Conservation (phyloP, 495 filamentous ascomycete species). For the Daldinia bambusicola region DNA sequence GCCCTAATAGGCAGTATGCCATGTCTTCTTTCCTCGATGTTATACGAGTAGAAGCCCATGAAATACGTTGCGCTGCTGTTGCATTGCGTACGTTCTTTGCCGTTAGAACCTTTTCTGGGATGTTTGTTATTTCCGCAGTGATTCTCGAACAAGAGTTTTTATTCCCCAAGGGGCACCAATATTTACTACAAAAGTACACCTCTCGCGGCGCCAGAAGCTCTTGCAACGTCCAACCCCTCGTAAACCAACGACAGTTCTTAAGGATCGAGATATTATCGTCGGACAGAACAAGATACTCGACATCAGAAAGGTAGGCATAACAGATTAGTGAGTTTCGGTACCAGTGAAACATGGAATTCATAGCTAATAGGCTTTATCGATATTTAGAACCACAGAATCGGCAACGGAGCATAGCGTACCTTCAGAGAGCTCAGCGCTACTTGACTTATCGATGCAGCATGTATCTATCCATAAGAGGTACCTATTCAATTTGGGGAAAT, state of each 20-base stretch:
- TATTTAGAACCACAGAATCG: not conserved
- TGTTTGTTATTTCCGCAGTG: not conserved
- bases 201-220: slow-evolving; percentile 28
- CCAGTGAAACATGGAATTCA: slow-evolving; percentile 54
- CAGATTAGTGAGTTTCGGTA: slow-evolving; percentile 42
- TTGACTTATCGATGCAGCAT: slow-evolving; percentile 54
- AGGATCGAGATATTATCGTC: not conserved
- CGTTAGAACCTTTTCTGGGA: not conserved
- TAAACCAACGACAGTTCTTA: not conserved
- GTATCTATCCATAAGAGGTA: slow-evolving; percentile 51
- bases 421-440: slow-evolving; percentile 49
- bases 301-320: slow-evolving; percentile 49
- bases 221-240: slow-evolving; percentile 31
- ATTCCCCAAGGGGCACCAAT: not conserved
- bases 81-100: too few species aligned
- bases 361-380: slow-evolving; percentile 14
- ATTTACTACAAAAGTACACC: slow-evolving; percentile 19
- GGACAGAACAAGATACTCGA: not conserved
- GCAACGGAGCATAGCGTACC: not conserved
- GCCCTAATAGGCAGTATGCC: slow-evolving; percentile 53
- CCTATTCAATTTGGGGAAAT: not conserved
- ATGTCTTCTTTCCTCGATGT: slow-evolving; percentile 51
- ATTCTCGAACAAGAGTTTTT: not conserved
- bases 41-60: slow-evolving; percentile 47
- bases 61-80: slow-evolving; percentile 45